Evolutionary conservation across 2,329 filamentous ascomycete genomes (phyloP).

Genomic region (Stachybotrys chartarum): DNA sequence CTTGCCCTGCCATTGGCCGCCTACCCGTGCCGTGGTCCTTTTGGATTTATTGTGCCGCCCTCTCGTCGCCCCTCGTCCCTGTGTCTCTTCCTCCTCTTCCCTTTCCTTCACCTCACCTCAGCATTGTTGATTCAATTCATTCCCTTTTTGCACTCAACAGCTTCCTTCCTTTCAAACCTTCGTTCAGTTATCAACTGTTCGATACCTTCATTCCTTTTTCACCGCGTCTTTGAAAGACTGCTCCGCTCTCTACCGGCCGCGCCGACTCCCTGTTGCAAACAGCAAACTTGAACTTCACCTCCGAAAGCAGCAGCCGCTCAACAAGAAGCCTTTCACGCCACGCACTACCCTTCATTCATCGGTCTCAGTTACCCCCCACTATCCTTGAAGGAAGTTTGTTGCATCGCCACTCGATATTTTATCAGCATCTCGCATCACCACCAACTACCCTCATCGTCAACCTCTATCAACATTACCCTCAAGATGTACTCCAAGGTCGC

Average conservation of each 20-base stretch:
- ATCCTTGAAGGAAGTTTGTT: background rate
- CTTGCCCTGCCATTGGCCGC: background rate
- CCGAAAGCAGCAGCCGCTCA: background rate
- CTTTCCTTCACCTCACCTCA: conserved; percentile 7
- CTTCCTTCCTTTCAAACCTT: conserved; percentile 13
- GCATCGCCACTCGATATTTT: background rate
- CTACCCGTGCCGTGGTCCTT: background rate
- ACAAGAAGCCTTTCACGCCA: too few relatives aligned
- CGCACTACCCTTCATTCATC: background rate
- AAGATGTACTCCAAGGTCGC: conserved; percentile 36
- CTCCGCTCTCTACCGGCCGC: conserved; percentile 26
- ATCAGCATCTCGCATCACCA: conserved; percentile 3
- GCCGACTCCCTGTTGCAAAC: conserved; percentile 13
- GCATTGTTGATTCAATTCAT: conserved; percentile 2
- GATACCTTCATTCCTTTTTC: conserved; percentile 24
- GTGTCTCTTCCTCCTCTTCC: conserved; percentile 8
- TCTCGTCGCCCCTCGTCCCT: background rate
- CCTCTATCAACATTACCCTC: conserved; percentile 6
- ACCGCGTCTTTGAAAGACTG: conserved; percentile 48
- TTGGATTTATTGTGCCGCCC: background rate
- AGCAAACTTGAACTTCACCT: background rate
- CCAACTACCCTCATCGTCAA: background rate
- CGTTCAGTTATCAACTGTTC: conserved; percentile 15
- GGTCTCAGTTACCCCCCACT: background rate
- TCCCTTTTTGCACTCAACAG: conserved; percentile 9